phyloP scores from a whole-genome alignment of 2,329 filamentous ascomycete genomes.

The Hypoxylon sp. region DNA sequence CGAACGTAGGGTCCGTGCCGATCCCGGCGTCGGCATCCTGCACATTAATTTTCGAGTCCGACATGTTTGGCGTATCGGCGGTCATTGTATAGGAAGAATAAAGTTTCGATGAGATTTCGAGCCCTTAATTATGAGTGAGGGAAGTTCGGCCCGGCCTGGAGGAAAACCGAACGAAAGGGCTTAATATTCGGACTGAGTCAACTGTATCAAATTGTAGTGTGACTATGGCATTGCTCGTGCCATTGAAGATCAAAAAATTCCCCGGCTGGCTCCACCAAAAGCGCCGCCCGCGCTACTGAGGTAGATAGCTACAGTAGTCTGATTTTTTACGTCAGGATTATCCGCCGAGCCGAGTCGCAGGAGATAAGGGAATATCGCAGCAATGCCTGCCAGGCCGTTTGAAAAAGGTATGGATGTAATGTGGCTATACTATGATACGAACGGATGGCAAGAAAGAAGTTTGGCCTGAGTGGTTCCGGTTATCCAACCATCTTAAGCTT shows the following conservation, averaged over 20 bases:
- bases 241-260: constrained; percentile 18
- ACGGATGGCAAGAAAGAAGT: background rate
- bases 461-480: background rate
- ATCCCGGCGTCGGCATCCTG: constrained; percentile 29
- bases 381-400: background rate
- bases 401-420: background rate
- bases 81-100: constrained; percentile 20
- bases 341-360: constrained; percentile 21
- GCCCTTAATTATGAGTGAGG: background rate
- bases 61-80: constrained; percentile 38
- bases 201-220: constrained; percentile 17
- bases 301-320: constrained; percentile 21
- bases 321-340: constrained; percentile 25
- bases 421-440: background rate
- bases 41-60: constrained; percentile 40
- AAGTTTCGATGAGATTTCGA: background rate
- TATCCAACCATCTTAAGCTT: background rate
- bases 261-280: constrained; percentile 34
- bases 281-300: constrained; percentile 26
- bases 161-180: constrained; percentile 1
- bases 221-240: background rate
- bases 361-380: constrained; percentile 21
- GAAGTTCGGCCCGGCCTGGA: constrained; percentile 1
- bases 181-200: constrained; percentile 10
- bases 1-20: constrained; percentile 38